Percentiles rank a stretch among this genome's conserved stretches.
These are phyloP conservation scores for Pholiota microspora DNA, from an alignment of 768 basidiomycete genomes.

Conservation along the genomic window DNA sequence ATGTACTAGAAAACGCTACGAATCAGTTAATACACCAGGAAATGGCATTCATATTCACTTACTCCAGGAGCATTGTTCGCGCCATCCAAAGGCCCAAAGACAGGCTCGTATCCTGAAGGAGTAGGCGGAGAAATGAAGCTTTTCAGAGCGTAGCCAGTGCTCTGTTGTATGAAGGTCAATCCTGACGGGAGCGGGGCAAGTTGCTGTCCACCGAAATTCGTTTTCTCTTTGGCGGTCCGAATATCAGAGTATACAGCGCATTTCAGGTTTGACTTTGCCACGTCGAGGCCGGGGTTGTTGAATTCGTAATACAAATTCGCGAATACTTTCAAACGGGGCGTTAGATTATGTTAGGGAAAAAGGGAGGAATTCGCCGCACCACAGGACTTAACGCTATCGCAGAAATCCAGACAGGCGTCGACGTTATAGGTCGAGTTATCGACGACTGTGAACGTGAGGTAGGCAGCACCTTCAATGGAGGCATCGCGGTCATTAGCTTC, in stretches of 20 bases:
- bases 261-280: constrained; percentile 40
- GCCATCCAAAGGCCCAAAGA: background rate
- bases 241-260: constrained; percentile 44
- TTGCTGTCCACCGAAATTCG: constrained; percentile 43
- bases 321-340: constrained; percentile 31
- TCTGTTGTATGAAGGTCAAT: constrained; percentile 40
- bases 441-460: background rate
- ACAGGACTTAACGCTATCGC: constrained; percentile 34
- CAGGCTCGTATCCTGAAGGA: background rate
- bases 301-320: constrained; percentile 49
- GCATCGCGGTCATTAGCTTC: constrained; percentile 1
- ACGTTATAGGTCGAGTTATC: constrained; percentile 41
- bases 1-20: constrained; percentile 38
- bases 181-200: constrained; percentile 30
- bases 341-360: background rate
- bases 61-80: background rate
- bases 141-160: constrained; percentile 30
- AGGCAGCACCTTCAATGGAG: constrained; percentile 1
- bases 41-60: background rate
- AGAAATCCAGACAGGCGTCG: constrained; percentile 39
- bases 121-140: background rate
- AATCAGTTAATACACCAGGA: background rate
- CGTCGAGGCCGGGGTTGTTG: constrained; percentile 40
- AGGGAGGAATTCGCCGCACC: constrained; percentile 31
- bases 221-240: constrained; percentile 42